These are phyloP conservation scores for Apiospora kogelbergensis DNA, from an alignment of 2,329 filamentous ascomycete genomes.

Conservation along the genomic window DNA sequence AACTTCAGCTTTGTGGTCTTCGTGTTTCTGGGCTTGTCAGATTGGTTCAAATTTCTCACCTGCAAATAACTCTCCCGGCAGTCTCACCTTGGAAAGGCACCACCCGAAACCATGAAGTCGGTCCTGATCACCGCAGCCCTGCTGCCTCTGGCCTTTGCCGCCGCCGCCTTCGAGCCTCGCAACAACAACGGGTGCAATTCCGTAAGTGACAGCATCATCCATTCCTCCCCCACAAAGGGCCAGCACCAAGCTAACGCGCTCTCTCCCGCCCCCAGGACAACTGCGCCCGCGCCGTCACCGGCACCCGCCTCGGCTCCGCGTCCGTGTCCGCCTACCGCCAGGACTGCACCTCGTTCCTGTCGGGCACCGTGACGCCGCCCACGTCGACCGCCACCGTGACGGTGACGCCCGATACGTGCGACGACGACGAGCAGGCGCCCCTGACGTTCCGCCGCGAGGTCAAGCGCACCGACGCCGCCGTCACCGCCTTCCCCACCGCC, in stretches of 20 bases:
- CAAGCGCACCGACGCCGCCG: background rate
- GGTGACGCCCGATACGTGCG: background rate
- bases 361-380: background rate
- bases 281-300: constrained; percentile 1
- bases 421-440: background rate
- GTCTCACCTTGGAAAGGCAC: background rate
- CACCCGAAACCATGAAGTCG: background rate
- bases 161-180: background rate
- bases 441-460: background rate
- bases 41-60: background rate
- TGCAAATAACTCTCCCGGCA: background rate
- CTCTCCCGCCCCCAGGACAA: background rate
- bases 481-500: background rate
- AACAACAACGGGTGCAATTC: background rate
- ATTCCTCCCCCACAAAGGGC: background rate
- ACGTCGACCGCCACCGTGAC: background rate
- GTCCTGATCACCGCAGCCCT: background rate
- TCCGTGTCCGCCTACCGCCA: background rate
- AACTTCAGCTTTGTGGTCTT: background rate
- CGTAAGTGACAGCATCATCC: background rate
- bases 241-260: too few relatives aligned
- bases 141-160: background rate
- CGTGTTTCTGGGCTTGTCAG: background rate
- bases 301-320: background rate
- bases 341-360: background rate